Evolutionary conservation across 345 rosid species (phyloP).

Genomic region (Citrus unshiu): DNA sequence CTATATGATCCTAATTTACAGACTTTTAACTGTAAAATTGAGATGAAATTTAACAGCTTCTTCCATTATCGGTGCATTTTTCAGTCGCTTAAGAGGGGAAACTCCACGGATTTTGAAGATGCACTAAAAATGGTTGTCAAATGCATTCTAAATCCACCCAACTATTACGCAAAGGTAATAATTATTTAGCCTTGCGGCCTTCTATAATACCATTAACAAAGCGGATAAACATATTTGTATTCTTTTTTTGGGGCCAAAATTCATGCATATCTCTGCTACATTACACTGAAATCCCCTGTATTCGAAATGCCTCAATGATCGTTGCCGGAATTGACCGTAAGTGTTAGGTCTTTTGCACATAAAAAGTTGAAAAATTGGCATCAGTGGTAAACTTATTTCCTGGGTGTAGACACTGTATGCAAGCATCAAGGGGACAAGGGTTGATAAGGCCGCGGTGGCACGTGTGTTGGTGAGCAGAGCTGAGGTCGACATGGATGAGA

Average conservation of each 20-base stretch:
- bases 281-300: background rate
- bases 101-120: slow-evolving; percentile 35
- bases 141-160: slow-evolving; percentile 44
- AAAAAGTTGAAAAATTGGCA: background rate
- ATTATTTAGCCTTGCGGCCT: background rate
- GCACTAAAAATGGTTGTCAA: slow-evolving; percentile 42
- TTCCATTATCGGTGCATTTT: background rate
- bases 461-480: slow-evolving; percentile 52
- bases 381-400: background rate
- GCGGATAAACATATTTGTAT: background rate
- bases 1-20: background rate
- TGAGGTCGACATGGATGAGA: slow-evolving; percentile 51
- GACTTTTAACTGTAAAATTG: background rate
- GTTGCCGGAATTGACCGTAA: background rate
- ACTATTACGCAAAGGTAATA: slow-evolving; percentile 54
- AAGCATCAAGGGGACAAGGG: slow-evolving; percentile 31
- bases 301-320: background rate
- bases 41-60: background rate
- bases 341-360: background rate
- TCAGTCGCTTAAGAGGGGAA: slow-evolving; percentile 41
- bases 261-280: background rate
- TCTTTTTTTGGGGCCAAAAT: background rate
- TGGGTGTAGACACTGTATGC: slow-evolving; percentile 32
- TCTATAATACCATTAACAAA: too few species aligned
- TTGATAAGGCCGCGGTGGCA: slow-evolving; percentile 26